Percentiles rank a stretch among this genome's conserved stretches.
Conservation (phyloP, 139 green algal genomes). For the Picochlorum sp. region DNA sequence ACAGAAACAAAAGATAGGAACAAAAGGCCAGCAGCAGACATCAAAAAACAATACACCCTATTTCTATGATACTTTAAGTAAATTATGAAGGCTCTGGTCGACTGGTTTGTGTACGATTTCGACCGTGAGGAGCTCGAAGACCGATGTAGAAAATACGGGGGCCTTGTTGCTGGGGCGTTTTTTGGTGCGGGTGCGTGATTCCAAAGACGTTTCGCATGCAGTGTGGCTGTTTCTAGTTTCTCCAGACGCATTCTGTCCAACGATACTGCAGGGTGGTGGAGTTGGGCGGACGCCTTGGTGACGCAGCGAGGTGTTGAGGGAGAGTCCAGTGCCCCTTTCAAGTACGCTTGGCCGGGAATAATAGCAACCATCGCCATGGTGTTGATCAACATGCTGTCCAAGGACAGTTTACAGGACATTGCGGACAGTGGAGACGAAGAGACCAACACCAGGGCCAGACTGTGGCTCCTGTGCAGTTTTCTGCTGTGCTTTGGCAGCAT, state of each 20-base stretch:
- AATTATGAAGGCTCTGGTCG: conserved; percentile 13
- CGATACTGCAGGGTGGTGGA: conserved; percentile 23
- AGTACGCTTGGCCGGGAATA: conserved; percentile 28
- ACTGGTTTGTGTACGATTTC: conserved; percentile 34
- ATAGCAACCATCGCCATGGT: conserved; percentile 33
- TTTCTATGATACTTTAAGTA: no score
- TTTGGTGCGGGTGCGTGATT: conserved; percentile 28
- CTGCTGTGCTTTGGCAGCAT: conserved; percentile 25
- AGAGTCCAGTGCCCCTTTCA: conserved; percentile 24
- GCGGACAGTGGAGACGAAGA: conserved; percentile 17
- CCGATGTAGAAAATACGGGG: conserved; percentile 14
- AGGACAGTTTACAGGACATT: conserved; percentile 20
- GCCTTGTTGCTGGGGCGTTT: conserved; percentile 25
- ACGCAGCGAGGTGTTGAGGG: conserved; percentile 15
- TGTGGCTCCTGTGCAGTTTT: conserved; percentile 37
- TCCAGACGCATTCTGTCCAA: background rate
- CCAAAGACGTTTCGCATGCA: background rate
- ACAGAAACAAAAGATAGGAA: no score
- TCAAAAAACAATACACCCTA: no score
- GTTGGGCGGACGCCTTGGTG: conserved; percentile 29
- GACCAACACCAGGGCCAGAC: conserved; percentile 17
- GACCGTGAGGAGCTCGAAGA: conserved; percentile 22
- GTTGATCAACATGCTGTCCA: conserved; percentile 37
- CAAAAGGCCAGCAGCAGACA: no score
- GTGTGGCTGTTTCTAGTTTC: background rate